A percentile compares a stretch with the other conserved stretches of the same genome.
Conservation (phyloP, 495 filamentous ascomycete species). For the Xylaria nigripes region DNA sequence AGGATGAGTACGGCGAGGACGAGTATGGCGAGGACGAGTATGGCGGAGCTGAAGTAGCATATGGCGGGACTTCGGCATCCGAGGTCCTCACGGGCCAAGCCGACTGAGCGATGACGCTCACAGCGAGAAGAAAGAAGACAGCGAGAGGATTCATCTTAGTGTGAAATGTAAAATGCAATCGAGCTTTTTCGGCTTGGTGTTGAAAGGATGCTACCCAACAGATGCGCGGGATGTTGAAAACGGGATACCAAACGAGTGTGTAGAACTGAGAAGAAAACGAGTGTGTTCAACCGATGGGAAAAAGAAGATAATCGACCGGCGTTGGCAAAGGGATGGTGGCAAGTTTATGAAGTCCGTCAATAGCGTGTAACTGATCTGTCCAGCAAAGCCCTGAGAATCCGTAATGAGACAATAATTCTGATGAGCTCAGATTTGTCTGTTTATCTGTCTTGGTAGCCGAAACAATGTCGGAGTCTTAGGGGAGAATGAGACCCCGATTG, state of each 20-base stretch:
- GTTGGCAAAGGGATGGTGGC: neutral
- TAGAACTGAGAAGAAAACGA: neutral
- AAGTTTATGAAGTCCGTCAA: conserved; percentile 17
- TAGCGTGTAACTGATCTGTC: conserved; percentile 13
- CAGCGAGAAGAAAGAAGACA: conserved; percentile 17
- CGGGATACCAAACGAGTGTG: conserved; percentile 3
- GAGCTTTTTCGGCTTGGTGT: neutral
- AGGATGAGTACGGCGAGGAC: neutral
- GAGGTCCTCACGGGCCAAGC: neutral
- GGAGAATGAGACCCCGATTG: conserved; percentile 16
- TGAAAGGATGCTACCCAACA: neutral
- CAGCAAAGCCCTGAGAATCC: conserved; percentile 9
- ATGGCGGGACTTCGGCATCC: neutral
- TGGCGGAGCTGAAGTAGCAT: neutral
- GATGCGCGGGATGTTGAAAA: neutral
- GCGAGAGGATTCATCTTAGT: conserved; percentile 13
- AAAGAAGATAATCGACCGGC: neutral
- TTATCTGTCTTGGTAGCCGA: conserved; percentile 15
- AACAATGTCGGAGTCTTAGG: conserved; percentile 12
- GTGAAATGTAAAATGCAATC: conserved; percentile 11
- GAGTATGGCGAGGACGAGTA: neutral
- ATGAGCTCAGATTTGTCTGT: conserved; percentile 12
- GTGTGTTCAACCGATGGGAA: neutral
- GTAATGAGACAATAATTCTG: conserved; percentile 25
- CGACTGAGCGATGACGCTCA: conserved; percentile 17